Conservation (phyloP, 1,284 basidiomycete species). For the Trichosporon sp. region DNA sequence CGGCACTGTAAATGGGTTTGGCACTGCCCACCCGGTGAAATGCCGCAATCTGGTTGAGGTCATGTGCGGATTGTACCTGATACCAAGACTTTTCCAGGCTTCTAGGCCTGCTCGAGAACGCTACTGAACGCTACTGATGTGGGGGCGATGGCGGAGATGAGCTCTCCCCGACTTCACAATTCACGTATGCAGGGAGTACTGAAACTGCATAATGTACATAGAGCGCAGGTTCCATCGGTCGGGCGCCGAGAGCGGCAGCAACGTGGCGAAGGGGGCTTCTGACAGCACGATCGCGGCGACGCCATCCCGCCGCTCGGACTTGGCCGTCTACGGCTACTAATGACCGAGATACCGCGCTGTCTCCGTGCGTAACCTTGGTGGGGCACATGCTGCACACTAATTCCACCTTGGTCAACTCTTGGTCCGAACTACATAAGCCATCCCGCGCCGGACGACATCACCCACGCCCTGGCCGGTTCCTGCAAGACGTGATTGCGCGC, state of each 20-base stretch:
- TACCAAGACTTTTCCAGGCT: background rate
- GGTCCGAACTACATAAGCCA: background rate
- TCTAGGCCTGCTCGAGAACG: background rate
- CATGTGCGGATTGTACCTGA: background rate
- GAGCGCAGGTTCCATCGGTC: background rate
- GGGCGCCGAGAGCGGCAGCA: background rate
- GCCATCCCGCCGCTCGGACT: constrained; percentile 14
- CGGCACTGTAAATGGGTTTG: background rate
- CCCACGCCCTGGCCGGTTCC: background rate
- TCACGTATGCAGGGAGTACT: background rate
- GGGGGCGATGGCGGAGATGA: background rate
- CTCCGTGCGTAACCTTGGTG: background rate
- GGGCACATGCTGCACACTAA: background rate
- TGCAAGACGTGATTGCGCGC: background rate
- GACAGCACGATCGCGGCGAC: background rate
- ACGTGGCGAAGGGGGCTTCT: background rate
- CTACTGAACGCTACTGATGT: background rate
- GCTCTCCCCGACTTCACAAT: background rate
- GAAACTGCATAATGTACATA: background rate
- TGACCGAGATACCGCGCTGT: constrained; percentile 8
- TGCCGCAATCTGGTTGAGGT: background rate
- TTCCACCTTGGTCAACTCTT: background rate
- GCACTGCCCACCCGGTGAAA: background rate
- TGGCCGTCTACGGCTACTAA: constrained; percentile 15
- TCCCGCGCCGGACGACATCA: background rate